These are phyloP conservation scores for Penicillium sp. DNA, from an alignment of 2,329 filamentous ascomycete genomes.

Conservation along the genomic window DNA sequence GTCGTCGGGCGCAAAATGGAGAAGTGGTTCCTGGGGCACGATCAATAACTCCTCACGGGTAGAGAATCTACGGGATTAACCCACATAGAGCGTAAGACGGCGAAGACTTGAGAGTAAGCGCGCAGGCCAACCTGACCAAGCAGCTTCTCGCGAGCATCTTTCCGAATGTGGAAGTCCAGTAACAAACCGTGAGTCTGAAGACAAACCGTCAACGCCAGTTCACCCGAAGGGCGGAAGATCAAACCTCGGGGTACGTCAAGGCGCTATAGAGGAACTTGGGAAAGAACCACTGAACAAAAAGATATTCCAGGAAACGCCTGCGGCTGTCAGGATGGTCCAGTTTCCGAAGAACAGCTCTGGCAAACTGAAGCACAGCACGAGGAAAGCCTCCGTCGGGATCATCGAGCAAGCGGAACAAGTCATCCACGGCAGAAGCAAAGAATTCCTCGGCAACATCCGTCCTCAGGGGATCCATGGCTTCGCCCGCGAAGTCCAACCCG, in stretches of 20 bases:
- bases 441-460: slow-evolving; percentile 81
- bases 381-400: slow-evolving; percentile 85
- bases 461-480: slow-evolving; percentile 64
- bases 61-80: slow-evolving; percentile 30
- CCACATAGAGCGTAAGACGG: slow-evolving; percentile 66
- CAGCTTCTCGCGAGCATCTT: slow-evolving; percentile 75
- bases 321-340: slow-evolving; percentile 64
- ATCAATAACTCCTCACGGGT: slow-evolving; percentile 30
- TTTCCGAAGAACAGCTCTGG: slow-evolving; percentile 74
- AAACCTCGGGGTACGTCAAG: slow-evolving; percentile 81
- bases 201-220: slow-evolving; percentile 19
- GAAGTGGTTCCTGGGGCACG: slow-evolving; percentile 30
- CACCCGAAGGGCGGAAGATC: background rate
- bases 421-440: slow-evolving; percentile 73
- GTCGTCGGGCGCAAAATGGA: slow-evolving; percentile 33
- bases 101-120: slow-evolving; percentile 72
- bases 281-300: slow-evolving; percentile 90
- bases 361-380: slow-evolving; percentile 74
- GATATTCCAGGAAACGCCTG: slow-evolving; percentile 71
- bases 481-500: slow-evolving; percentile 65
- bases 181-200: slow-evolving; percentile 58
- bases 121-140: slow-evolving; percentile 70
- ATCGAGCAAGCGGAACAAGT: slow-evolving; percentile 79
- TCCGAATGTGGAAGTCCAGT: slow-evolving; percentile 85
- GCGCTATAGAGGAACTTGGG: slow-evolving; percentile 78